A percentile compares a stretch with the other conserved stretches of the same genome.
phyloP scores from a whole-genome alignment of 1,284 basidiomycete genomes.

The Rhodotorula sp. region DNA sequence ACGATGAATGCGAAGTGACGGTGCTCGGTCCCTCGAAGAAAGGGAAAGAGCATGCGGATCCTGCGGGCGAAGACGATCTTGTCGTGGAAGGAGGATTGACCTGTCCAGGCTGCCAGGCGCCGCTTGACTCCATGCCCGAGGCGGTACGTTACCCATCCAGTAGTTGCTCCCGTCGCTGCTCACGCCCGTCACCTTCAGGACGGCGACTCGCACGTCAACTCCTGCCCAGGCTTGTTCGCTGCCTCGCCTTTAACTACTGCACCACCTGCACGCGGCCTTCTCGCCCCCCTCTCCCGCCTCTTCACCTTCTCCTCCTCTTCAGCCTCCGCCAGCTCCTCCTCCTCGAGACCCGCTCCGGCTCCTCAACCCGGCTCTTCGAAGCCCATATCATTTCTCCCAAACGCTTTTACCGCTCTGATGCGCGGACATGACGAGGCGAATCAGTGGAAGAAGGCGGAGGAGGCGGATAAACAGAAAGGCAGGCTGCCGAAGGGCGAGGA shows the following conservation, averaged over 20 bases:
- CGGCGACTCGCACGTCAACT: constrained; percentile 49
- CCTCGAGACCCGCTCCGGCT: not conserved
- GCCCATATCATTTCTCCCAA: constrained; percentile 41
- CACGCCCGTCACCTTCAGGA: constrained; percentile 38
- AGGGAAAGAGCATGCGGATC: too few species aligned
- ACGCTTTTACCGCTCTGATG: constrained; percentile 79
- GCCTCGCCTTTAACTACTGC: constrained; percentile 12
- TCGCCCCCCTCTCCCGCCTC: constrained; percentile 21
- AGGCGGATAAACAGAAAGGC: constrained; percentile 48
- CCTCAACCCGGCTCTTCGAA: constrained; percentile 30
- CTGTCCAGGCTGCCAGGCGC: constrained; percentile 1
- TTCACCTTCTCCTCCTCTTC: constrained; percentile 9
- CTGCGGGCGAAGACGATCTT: constrained; percentile 6
- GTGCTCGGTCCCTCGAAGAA: not conserved
- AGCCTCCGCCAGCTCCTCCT: not conserved
- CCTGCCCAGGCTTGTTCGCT: constrained; percentile 46
- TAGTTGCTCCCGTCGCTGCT: too few species aligned
- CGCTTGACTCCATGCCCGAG: not conserved
- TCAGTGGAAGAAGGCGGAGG: constrained; percentile 76
- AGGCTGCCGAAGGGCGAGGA: constrained; percentile 47
- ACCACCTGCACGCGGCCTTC: constrained; percentile 7
- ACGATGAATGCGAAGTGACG: constrained; percentile 8
- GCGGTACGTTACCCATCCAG: not conserved
- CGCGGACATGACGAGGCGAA: constrained; percentile 72
- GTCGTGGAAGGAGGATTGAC: not conserved